Conservation (phyloP, 345 rosid genomes). For the Cardamine resedifolia region DNA sequence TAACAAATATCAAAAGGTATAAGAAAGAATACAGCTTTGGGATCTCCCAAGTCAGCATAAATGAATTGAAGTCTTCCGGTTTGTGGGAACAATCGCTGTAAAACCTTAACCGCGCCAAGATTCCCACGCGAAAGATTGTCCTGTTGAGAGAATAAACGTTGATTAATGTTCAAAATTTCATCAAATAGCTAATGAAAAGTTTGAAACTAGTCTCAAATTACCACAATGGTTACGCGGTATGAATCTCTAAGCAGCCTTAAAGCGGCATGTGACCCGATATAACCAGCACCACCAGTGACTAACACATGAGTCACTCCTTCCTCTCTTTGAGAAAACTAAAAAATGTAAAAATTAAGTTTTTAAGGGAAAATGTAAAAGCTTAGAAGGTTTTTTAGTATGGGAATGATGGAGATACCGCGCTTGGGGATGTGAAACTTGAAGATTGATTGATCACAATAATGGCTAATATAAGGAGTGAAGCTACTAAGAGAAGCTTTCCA, state of each 20-base stretch:
- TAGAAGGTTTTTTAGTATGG: neutral
- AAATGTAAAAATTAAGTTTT: neutral
- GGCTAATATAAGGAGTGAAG: conserved; percentile 67
- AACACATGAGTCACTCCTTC: conserved; percentile 83
- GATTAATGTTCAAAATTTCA: neutral
- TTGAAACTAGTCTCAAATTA: conserved; percentile 25
- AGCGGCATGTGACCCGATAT: conserved; percentile 95
- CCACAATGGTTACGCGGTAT: conserved; percentile 90
- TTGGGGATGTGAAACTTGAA: conserved; percentile 64
- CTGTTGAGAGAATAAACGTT: conserved; percentile 41
- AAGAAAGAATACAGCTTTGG: conserved; percentile 60
- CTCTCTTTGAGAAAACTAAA: conserved; percentile 60
- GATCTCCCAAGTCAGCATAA: conserved; percentile 86
- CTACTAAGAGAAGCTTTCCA: conserved; percentile 79
- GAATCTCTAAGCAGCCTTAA: conserved; percentile 70
- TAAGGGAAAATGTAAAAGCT: neutral
- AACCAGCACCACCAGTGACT: conserved; percentile 98
- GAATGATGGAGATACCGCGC: conserved; percentile 49
- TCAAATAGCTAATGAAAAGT: neutral
- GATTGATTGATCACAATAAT: conserved; percentile 80
- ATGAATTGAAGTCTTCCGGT: conserved; percentile 92
- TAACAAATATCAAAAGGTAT: neutral
- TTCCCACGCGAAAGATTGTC: conserved; percentile 98
- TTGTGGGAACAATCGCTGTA: conserved; percentile 82
- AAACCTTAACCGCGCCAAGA: conserved; percentile 77